Percentiles rank a stretch among this genome's conserved stretches.
These are phyloP conservation scores for Trichoderma koningiopsis DNA, from an alignment of 2,329 filamentous ascomycete genomes.

Conservation along the genomic window DNA sequence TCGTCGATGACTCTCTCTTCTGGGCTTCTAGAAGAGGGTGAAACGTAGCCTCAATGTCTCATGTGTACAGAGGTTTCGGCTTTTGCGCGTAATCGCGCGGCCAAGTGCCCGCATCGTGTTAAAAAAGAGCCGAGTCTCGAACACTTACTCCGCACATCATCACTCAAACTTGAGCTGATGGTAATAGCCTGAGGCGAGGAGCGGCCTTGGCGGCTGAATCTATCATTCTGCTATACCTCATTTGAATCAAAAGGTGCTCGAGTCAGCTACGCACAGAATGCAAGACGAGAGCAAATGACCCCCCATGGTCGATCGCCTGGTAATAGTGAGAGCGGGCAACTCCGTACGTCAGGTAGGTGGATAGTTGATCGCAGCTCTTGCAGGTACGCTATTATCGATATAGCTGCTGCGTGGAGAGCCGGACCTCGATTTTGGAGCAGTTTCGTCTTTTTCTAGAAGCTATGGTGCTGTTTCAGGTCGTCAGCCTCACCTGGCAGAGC, in stretches of 20 bases:
- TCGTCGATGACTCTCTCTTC: background rate
- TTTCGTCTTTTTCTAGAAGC: conserved; percentile 20
- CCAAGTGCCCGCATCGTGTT: background rate
- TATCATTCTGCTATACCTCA: conserved; percentile 7
- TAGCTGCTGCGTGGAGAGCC: background rate
- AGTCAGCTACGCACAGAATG: conserved; percentile 31
- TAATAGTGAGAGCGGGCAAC: conserved; percentile 10
- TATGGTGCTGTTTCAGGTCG: conserved; percentile 30
- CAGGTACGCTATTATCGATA: background rate
- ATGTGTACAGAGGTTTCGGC: conserved; percentile 7
- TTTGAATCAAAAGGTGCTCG: conserved; percentile 15
- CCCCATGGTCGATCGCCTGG: conserved; percentile 6
- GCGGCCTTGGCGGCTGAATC: conserved; percentile 8
- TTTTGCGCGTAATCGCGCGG: conserved; percentile 28
- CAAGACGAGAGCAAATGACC: conserved; percentile 28
- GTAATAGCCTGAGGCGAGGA: background rate
- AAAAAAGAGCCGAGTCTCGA: background rate
- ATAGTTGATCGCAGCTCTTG: conserved; percentile 3
- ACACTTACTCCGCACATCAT: conserved; percentile 6
- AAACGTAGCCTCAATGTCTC: conserved; percentile 13
- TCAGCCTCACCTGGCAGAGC: conserved; percentile 27
- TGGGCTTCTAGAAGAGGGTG: conserved; percentile 8
- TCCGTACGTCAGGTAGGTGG: conserved; percentile 3
- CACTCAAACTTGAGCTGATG: conserved; percentile 17
- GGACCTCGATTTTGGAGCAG: background rate